These are phyloP conservation scores for Fusarium avenaceum DNA, from an alignment of 2,329 filamentous ascomycete species.

Conservation along the genomic window DNA sequence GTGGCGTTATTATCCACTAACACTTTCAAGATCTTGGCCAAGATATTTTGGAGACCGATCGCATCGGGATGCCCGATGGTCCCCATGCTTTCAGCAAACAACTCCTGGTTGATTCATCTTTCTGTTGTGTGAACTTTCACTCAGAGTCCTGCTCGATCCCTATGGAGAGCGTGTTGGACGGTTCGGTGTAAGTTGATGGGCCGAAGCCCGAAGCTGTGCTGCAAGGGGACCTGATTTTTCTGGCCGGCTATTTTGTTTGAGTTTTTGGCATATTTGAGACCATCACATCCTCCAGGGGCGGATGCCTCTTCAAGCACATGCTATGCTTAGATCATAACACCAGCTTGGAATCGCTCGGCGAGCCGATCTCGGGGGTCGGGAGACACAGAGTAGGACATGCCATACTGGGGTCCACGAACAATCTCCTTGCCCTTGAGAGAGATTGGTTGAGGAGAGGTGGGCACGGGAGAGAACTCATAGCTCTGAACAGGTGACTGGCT, in stretches of 20 bases:
- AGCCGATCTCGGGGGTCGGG: slow-evolving; percentile 55
- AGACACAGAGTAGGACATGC: slow-evolving; percentile 54
- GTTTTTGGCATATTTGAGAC: slow-evolving; percentile 60
- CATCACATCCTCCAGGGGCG: slow-evolving; percentile 55
- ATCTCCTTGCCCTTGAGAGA: slow-evolving; percentile 62
- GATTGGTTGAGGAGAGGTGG: slow-evolving; percentile 38
- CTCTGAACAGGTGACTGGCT: slow-evolving; percentile 36
- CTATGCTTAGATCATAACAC: slow-evolving; percentile 38
- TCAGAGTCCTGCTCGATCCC: slow-evolving; percentile 32
- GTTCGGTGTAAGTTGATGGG: slow-evolving; percentile 12
- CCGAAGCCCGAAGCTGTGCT: slow-evolving; percentile 10
- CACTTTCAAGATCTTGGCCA: slow-evolving; percentile 15
- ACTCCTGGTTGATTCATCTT: background rate
- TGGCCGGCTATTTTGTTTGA: background rate
- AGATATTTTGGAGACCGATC: slow-evolving; percentile 1
- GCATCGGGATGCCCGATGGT: slow-evolving; percentile 6
- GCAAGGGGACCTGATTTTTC: too few species aligned
- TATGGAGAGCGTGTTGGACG: slow-evolving; percentile 28
- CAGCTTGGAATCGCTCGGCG: slow-evolving; percentile 27
- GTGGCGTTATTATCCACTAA: slow-evolving; percentile 27
- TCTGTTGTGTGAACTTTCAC: slow-evolving; percentile 4
- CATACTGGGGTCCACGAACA: slow-evolving; percentile 51
- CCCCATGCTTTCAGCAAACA: slow-evolving; percentile 7
- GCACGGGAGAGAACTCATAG: slow-evolving; percentile 28
- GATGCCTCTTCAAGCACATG: slow-evolving; percentile 25